Base-by-base conservation (phyloP, 495 filamentous ascomycete species). In the Achaetomiella virescens region DNA sequence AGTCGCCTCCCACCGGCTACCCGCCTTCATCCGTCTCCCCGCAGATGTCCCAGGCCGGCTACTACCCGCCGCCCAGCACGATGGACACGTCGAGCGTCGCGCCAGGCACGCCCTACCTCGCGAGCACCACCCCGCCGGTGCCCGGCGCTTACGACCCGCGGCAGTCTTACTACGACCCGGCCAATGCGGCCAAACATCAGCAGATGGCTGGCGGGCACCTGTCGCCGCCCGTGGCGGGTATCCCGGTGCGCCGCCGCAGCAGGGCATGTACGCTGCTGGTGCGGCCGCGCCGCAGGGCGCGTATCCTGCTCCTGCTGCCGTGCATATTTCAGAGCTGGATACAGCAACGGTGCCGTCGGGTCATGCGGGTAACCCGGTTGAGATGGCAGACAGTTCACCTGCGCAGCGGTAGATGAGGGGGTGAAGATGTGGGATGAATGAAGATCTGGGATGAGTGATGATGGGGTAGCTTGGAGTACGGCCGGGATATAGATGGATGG, bases 161-260 rank as follows among this genome's bases (percentile, higher is more conserved):
- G 3, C 24, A 48, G 18, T 55, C 59, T 14, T 60, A 62, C 53
- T 65, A 65, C 43, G 59, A 59, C 18, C 59, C 59, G 0, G 6
- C 25, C 14, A 62, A 65, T n/a, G n/a, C n/a, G n/a, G n/a, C n/a
- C n/a, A n/a, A n/a, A n/a, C n/a, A n/a, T n/a, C n/a, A n/a, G n/a
- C n/a, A n/a, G 41, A 41, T 22, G 10, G 18, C 42, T 0, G 44
- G 57, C 5, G 35, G 47, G 42, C 51, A 54, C 6, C 55, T 60
- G 21, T 8, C 21, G 20, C 41, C 24, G n/a, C 10, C 27, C 3
- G 43, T 58, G 54, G 20, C 37, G 18, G 24, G 12, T 33, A 55
- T 25, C 35, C 52, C 11, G 44, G 44, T 2, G 6, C 24, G 22
- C 22, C 49, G n/a, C 49, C 36, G n/a, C 27, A 15, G 21, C 38